phyloP scores from a whole-genome alignment of 805 yeast species.

The Kurtzmaniella fragi region DNA sequence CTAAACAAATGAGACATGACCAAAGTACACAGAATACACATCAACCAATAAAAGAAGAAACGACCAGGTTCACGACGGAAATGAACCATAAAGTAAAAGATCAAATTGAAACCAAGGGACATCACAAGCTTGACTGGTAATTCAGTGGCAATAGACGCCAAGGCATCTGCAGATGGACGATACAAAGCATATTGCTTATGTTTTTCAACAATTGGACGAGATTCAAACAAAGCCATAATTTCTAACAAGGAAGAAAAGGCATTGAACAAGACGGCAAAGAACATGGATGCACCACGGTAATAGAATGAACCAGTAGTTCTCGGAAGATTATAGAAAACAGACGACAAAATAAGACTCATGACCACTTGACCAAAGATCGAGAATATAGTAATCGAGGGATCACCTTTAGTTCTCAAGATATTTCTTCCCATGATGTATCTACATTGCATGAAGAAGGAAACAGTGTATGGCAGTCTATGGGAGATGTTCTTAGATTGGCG shows the following conservation, averaged over 20 bases:
- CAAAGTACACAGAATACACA: slow-evolving; percentile 40
- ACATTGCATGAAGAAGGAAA: slow-evolving; percentile 49
- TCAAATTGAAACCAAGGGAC: slow-evolving; percentile 44
- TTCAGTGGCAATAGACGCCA: slow-evolving; percentile 58
- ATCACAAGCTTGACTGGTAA: slow-evolving; percentile 45
- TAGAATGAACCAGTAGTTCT: slow-evolving; percentile 43
- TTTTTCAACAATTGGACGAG: slow-evolving; percentile 55
- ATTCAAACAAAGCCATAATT: slow-evolving; percentile 48
- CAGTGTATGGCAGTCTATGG: slow-evolving; percentile 48
- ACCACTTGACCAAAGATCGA: slow-evolving; percentile 40
- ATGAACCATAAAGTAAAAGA: slow-evolving; percentile 49
- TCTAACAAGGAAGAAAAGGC: slow-evolving; percentile 59
- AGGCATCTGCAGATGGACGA: slow-evolving; percentile 60
- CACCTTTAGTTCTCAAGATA: slow-evolving; percentile 44
- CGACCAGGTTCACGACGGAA: slow-evolving; percentile 48
- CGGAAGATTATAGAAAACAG: slow-evolving; percentile 52
- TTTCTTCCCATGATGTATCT: slow-evolving; percentile 43
- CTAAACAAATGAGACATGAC: slow-evolving; percentile 55
- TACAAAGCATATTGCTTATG: slow-evolving; percentile 54
- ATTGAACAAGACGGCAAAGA: slow-evolving; percentile 61
- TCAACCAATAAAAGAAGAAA: slow-evolving; percentile 48
- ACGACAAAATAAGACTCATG: slow-evolving; percentile 53
- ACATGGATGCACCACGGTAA: slow-evolving; percentile 59
- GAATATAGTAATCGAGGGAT: slow-evolving; percentile 42
- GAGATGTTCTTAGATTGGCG: slow-evolving; percentile 46